Conservation (phyloP, 2,329 filamentous ascomycete species). For the Cladophialophora carrionii region DNA sequence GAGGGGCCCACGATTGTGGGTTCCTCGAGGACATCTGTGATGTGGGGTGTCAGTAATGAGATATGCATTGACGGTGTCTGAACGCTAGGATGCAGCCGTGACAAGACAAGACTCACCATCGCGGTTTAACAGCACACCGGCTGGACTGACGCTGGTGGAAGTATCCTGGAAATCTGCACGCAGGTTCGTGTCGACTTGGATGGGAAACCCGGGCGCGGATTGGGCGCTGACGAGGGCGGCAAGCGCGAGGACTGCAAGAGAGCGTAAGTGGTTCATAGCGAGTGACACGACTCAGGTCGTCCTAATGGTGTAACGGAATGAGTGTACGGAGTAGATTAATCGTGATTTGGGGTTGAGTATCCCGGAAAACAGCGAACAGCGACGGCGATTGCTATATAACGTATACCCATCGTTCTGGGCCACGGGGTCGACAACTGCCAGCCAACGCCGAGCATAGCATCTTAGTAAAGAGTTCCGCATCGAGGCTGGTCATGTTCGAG, state of each 20-base stretch:
- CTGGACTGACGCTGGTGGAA: slow-evolving; percentile 18
- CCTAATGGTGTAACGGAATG: not conserved
- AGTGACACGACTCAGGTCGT: not conserved
- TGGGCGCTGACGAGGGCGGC: slow-evolving; percentile 22
- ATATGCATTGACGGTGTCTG: not conserved
- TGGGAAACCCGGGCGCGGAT: slow-evolving; percentile 28
- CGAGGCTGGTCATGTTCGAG: not conserved
- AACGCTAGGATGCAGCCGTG: too few species aligned
- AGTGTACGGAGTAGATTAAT: not conserved
- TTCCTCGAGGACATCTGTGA: slow-evolving; percentile 25
- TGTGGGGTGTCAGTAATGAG: not conserved
- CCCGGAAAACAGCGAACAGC: not conserved
- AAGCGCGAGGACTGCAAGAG: slow-evolving; percentile 13
- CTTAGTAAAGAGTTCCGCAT: not conserved
- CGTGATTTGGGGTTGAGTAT: not conserved
- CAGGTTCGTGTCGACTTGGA: slow-evolving; percentile 24
- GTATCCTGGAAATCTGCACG: slow-evolving; percentile 27
- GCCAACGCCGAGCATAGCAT: not conserved
- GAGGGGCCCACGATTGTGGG: slow-evolving; percentile 34
- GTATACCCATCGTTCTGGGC: not conserved
- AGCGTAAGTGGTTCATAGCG: slow-evolving; percentile 7
- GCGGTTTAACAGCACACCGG: slow-evolving; percentile 22
- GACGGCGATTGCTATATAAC: not conserved
- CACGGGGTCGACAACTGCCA: not conserved
- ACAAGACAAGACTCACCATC: slow-evolving; percentile 22